Conservation (phyloP, 2,329 filamentous ascomycete species). For the Thelonectria discophora region DNA sequence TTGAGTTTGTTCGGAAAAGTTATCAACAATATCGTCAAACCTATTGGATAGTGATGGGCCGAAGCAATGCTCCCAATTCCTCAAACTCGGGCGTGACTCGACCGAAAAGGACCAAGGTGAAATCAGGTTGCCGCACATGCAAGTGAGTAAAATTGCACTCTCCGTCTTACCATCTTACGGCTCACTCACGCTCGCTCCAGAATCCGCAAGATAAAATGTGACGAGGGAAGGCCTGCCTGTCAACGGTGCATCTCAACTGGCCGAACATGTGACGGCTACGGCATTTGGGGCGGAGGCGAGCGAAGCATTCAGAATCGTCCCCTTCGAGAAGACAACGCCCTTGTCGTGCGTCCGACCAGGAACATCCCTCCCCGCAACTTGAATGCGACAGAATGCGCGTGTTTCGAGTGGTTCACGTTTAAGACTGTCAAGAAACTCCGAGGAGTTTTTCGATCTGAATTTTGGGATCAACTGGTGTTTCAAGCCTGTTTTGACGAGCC, state of each 20-base stretch:
- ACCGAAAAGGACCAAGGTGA: constrained; percentile 28
- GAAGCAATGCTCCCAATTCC: background rate
- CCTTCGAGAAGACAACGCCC: background rate
- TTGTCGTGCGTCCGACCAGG: background rate
- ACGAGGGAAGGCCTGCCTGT: constrained; percentile 11
- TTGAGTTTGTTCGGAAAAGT: background rate
- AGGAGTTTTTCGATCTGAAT: constrained; percentile 48
- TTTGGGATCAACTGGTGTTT: constrained; percentile 52
- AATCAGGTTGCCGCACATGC: constrained; percentile 40
- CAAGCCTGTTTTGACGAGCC: constrained; percentile 50
- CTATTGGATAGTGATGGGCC: background rate
- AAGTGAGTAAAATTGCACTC: constrained; percentile 27
- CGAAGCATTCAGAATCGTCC: background rate
- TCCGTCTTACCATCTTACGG: too few species aligned
- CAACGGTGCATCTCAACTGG: constrained; percentile 8
- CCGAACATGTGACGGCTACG: constrained; percentile 16
- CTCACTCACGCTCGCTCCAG: background rate
- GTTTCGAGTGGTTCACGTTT: constrained; percentile 45
- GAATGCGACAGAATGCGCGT: constrained; percentile 25
- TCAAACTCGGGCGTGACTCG: background rate
- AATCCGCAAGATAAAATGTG: constrained; percentile 20
- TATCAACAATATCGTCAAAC: background rate
- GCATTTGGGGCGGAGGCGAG: constrained; percentile 11
- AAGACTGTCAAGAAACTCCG: constrained; percentile 50
- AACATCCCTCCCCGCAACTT: constrained; percentile 10